Conservation (phyloP, 1,284 basidiomycete species). For the Ceratobasidium sp. region DNA sequence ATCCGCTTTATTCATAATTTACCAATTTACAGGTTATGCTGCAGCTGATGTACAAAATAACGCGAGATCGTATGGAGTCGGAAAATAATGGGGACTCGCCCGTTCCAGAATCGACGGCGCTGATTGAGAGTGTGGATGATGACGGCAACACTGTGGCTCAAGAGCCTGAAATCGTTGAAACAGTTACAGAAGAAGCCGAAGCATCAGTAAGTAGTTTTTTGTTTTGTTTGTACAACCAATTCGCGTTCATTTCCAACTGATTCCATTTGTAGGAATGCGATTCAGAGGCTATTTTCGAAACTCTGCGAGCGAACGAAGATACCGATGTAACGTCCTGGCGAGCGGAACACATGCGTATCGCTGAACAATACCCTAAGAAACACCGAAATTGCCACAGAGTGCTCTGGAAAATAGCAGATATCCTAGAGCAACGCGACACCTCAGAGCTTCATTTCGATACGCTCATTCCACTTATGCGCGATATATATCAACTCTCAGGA, state of each 20-base stretch:
- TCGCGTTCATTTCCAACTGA: not conserved
- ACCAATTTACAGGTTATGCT: not conserved
- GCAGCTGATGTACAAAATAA: slow-evolving; percentile 10
- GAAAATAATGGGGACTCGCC: not conserved
- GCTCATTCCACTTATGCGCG: not conserved
- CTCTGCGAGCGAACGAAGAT: not conserved
- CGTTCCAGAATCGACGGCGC: too few species aligned
- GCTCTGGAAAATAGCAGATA: slow-evolving; percentile 31
- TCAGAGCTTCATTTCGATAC: not conserved
- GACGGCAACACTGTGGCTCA: not conserved
- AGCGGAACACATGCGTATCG: not conserved
- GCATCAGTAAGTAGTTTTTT: too few species aligned
- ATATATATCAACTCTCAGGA: slow-evolving; percentile 1
- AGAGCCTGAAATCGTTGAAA: not conserved
- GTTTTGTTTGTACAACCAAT: too few species aligned
- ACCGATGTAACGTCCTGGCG: not conserved
- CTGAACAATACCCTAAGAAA: slow-evolving; percentile 17
- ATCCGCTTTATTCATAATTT: not conserved
- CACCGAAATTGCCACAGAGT: slow-evolving; percentile 9
- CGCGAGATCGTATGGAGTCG: not conserved
- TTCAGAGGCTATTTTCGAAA: not conserved
- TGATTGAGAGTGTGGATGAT: too few species aligned
- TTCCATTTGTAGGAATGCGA: not conserved
- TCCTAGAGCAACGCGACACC: slow-evolving; percentile 9
- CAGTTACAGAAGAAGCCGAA: not conserved